Evolutionary conservation across 2,329 filamentous ascomycete species (phyloP), one percentile per base, ranked within the genome.

Genomic region (Alternaria viburni): DNA sequence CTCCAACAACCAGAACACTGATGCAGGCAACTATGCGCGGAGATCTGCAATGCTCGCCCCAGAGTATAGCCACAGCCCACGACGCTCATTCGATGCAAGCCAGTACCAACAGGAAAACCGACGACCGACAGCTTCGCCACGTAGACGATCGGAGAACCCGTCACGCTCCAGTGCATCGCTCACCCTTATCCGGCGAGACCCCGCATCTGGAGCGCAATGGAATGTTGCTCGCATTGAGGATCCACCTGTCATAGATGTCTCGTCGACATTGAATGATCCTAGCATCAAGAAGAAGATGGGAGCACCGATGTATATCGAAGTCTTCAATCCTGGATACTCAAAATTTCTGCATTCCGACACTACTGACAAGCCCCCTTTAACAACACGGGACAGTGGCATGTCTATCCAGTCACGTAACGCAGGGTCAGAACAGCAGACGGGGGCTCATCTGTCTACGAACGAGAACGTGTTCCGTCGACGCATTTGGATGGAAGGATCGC

Each of bases 321-420:
- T 90, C 11, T 83, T 81, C 9, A 89, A 87, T 23, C 85, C 86
- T 2, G 87, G 87, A 15, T 90, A 90, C 71, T 82, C 80, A 43
- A 86, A 86, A 57, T 89, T 90, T 67, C 75, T 84, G 10, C 70
- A 80, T 67, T 67, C 71, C 5, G 66, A 69, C 10, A 45, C 73
- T 64, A 43, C 73, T 62, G 43, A 59, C 13, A 58, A 62, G 28
- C 62, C 70, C 41, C 43, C 62, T 15, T 54, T 72, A 9, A 32
- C 57, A n/a, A 66, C 36, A 36, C 68, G 66, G 23, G 50, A 64
- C 11, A 72, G 61, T 30, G 65, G 72, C 52, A n/a, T 67, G 13
- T 70, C 69, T 15, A 30, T 58, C 11, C 67, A 52, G 36, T 59
- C 70, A 47, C 28, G 0, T 17, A 41, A 17, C n/a, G 36, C n/a